phyloP scores from a whole-genome alignment of 2,329 filamentous ascomycete species.

The Macroventuria anomochaeta region DNA sequence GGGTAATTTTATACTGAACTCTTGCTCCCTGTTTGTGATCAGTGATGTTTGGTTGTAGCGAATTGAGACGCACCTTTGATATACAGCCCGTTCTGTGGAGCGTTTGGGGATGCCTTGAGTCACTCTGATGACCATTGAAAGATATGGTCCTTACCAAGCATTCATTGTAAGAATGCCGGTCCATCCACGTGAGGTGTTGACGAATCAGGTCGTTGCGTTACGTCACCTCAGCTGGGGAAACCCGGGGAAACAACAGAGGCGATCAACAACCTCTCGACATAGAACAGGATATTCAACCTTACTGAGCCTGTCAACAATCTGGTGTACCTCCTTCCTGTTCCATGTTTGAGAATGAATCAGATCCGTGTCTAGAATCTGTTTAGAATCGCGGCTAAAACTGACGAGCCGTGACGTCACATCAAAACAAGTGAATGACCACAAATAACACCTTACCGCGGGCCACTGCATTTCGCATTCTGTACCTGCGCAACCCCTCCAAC shows the following conservation, averaged over 20 bases:
- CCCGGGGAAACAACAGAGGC: background rate
- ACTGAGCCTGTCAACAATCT: background rate
- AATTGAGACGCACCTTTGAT: background rate
- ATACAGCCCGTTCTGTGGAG: background rate
- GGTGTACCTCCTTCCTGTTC: background rate
- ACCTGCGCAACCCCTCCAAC: slow-evolving; percentile 6
- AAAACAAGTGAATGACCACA: slow-evolving; percentile 13
- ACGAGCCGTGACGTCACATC: slow-evolving; percentile 11
- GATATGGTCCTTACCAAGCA: slow-evolving; percentile 1
- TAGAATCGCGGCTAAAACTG: slow-evolving; percentile 4
- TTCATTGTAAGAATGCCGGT: background rate
- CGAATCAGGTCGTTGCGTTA: slow-evolving; percentile 9
- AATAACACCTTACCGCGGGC: background rate
- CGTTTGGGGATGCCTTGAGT: background rate
- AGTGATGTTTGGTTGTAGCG: background rate
- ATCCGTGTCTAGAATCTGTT: background rate
- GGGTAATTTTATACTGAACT: slow-evolving; percentile 11
- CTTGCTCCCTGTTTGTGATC: background rate
- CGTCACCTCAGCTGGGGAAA: slow-evolving; percentile 1
- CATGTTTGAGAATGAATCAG: background rate
- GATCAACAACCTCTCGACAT: slow-evolving; percentile 4
- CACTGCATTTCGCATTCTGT: slow-evolving; percentile 1
- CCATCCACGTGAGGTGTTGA: background rate
- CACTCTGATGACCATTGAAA: background rate
- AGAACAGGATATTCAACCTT: background rate